A percentile compares a stretch with the other conserved stretches of the same genome.
Conservation (phyloP, 108 stramenopile genomes). For the Nitzschia inconspicua region DNA sequence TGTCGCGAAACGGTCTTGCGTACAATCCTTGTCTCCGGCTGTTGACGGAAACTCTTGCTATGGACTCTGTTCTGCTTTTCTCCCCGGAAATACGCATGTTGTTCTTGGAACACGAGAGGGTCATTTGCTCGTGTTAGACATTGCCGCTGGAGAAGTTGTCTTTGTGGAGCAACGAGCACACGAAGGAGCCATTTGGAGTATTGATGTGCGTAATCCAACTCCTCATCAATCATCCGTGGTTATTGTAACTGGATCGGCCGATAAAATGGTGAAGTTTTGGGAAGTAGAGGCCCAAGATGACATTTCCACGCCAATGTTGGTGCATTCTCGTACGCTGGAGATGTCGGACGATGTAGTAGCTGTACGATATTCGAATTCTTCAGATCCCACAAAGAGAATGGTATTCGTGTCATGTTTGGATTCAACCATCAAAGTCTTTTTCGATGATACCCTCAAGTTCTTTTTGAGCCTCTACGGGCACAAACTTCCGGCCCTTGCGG, state of each 20-base stretch:
- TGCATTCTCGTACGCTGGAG: constrained; percentile 89
- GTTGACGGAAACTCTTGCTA: constrained; percentile 54
- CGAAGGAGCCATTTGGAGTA: constrained; percentile 83
- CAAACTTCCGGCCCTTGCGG: constrained; percentile 92
- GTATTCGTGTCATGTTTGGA: constrained; percentile 90
- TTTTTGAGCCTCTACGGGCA: constrained; percentile 97
- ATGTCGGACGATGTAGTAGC: constrained; percentile 95
- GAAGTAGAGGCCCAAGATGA: constrained; percentile 66
- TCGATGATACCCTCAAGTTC: constrained; percentile 98
- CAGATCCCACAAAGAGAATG: constrained; percentile 61
- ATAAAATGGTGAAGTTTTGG: constrained; percentile 96
- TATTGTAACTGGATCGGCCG: constrained; percentile 89
- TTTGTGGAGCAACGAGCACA: constrained; percentile 74
- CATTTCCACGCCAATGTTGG: constrained; percentile 61
- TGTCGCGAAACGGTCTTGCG: constrained; percentile 72
- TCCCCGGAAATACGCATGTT: constrained; percentile 87
- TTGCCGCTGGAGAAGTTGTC: constrained; percentile 82
- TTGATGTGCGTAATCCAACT: constrained; percentile 68
- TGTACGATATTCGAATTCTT: constrained; percentile 83
- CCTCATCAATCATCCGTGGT: constrained; percentile 43
- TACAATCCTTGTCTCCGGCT: constrained; percentile 68
- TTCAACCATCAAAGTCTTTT: constrained; percentile 96
- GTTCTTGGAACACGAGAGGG: constrained; percentile 88
- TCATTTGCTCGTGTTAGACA: constrained; percentile 71
- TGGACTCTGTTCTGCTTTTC: constrained; percentile 89